Evolutionary conservation across 257 asterid genomes (phyloP).

Genomic region (Nicotiana attenuata): DNA sequence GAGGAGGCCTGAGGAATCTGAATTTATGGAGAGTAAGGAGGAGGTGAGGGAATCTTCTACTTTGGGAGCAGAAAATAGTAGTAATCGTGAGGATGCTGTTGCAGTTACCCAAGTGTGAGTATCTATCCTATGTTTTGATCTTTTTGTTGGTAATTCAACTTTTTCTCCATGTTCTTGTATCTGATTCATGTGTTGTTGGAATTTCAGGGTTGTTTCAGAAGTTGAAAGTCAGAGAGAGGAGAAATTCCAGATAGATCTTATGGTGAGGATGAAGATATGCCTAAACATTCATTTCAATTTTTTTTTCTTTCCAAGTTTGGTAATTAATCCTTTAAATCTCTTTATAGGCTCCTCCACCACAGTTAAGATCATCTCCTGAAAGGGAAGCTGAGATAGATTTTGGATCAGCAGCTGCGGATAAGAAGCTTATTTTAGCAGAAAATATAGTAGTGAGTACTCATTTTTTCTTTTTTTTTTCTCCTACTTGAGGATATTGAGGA

Average conservation of each 20-base stretch:
- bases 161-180: not conserved
- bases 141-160: not conserved
- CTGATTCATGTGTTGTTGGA: constrained; percentile 12
- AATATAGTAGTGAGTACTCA: constrained; percentile 38
- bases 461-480: not conserved
- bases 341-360: constrained; percentile 88
- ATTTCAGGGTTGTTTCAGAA: constrained; percentile 36
- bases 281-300: not conserved
- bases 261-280: constrained; percentile 45
- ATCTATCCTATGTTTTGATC: constrained; percentile 8
- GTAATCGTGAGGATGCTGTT: constrained; percentile 32
- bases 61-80: constrained; percentile 28
- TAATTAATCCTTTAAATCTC: constrained; percentile 8
- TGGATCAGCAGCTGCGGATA: constrained; percentile 28
- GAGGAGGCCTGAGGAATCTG: constrained; percentile 22
- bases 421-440: constrained; percentile 36
- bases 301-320: not conserved
- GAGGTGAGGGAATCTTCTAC: constrained; percentile 49
- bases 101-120: constrained; percentile 49
- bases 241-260: constrained; percentile 90
- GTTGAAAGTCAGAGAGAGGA: constrained; percentile 49
- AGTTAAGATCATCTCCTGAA: constrained; percentile 51
- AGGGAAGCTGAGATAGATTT: constrained; percentile 35
- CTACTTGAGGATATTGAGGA: not conserved
- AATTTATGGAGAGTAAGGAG: constrained; percentile 18